phyloP scores from a whole-genome alignment of 129 eudicot species.

The Helichrysum umbraculigerum region DNA sequence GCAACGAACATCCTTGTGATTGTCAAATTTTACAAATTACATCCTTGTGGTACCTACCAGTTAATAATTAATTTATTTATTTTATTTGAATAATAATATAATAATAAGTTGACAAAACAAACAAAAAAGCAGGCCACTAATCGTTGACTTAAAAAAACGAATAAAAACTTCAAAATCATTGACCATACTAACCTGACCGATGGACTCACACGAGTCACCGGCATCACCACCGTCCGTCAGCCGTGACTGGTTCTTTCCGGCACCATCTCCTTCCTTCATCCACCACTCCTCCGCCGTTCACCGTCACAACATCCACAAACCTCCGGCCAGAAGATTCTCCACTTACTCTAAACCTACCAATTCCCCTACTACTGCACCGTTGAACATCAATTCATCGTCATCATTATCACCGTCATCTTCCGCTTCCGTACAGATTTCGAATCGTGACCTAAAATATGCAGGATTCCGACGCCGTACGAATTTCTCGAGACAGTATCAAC shows the following conservation, averaged over 20 bases:
- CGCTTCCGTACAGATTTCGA: not conserved
- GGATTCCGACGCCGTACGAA: slow-evolving; percentile 43
- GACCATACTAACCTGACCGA: slow-evolving; percentile 14
- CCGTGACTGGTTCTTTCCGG: slow-evolving; percentile 82
- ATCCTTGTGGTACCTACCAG: too few species aligned
- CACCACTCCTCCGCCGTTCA: slow-evolving; percentile 30
- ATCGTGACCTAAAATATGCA: slow-evolving; percentile 38
- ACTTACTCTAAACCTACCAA: slow-evolving; percentile 37
- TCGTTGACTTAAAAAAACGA: slow-evolving; percentile 20
- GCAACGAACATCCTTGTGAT: too few species aligned
- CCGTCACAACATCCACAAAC: slow-evolving; percentile 30
- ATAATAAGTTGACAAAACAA: too few species aligned
- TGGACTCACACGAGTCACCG: slow-evolving; percentile 35
- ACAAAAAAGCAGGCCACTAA: slow-evolving; percentile 12
- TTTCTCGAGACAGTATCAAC: slow-evolving; percentile 30
- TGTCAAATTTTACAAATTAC: too few species aligned
- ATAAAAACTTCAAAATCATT: slow-evolving; percentile 17
- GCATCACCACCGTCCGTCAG: slow-evolving; percentile 37
- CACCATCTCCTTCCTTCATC: slow-evolving; percentile 54
- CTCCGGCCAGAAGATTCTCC: slow-evolving; percentile 62
- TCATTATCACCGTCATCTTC: slow-evolving; percentile 14
- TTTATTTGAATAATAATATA: too few species aligned
- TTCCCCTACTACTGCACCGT: not conserved
- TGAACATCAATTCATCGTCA: not conserved
- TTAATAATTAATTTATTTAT: too few species aligned